Percentiles rank a stretch among this genome's conserved stretches.
These are phyloP conservation scores for Microsporum audouinii DNA, from an alignment of 2,329 filamentous ascomycete genomes.

Conservation along the genomic window DNA sequence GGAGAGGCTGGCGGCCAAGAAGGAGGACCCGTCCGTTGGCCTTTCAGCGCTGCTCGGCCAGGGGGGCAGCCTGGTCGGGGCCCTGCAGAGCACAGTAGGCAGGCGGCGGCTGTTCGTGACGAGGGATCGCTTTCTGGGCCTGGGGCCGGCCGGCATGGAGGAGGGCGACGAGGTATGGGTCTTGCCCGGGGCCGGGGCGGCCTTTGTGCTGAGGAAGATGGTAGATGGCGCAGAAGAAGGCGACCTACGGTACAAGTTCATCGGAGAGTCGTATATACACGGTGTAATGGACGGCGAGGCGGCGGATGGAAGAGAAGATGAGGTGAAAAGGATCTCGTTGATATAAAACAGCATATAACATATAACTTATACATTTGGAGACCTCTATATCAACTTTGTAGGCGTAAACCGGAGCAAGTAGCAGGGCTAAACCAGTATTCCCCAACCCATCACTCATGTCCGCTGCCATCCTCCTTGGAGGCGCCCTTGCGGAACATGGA, in stretches of 20 bases:
- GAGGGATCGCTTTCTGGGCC: constrained; percentile 10
- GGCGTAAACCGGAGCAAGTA: no score
- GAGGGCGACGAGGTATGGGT: constrained; percentile 12
- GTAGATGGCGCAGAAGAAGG: no score
- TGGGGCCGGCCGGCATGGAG: constrained; percentile 7
- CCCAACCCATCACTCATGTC: not conserved
- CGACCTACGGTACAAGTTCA: constrained; percentile 6
- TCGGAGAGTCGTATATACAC: constrained; percentile 15
- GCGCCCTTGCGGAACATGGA: constrained; percentile 23
- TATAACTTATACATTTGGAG: no score
- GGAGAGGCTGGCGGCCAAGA: not conserved
- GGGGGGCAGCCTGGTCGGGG: constrained; percentile 1
- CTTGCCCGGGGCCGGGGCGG: constrained; percentile 11
- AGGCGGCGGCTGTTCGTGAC: constrained; percentile 11
- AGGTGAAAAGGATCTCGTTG: not conserved
- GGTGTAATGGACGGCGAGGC: constrained; percentile 13
- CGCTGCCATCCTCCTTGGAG: not conserved
- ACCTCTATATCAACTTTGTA: no score
- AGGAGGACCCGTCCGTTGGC: not conserved
- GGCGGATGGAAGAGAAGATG: constrained; percentile 3
- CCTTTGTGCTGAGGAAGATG: constrained; percentile 9
- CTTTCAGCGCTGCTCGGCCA: not conserved
- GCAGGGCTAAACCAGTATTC: no score
- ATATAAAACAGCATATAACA: not conserved
- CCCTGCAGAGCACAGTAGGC: constrained; percentile 7